Percentiles rank a stretch among this genome's conserved stretches.
These are phyloP conservation scores for Populus simonii DNA, from an alignment of 345 rosid genomes.

Conservation along the genomic window DNA sequence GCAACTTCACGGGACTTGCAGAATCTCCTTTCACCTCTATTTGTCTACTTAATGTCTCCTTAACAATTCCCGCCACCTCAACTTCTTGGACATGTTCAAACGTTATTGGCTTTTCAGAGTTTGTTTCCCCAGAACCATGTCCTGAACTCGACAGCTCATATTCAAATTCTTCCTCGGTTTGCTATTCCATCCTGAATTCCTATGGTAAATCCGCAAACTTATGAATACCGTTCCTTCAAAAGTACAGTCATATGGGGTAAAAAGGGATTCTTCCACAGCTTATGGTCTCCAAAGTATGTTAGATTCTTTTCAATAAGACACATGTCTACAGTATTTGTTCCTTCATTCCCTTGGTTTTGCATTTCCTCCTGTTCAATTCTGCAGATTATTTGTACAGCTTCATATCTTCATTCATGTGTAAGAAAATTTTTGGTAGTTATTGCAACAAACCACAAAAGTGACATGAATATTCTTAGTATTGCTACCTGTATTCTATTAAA, in stretches of 20 bases:
- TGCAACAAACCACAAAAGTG: conserved; percentile 19
- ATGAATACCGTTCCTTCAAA: conserved; percentile 32
- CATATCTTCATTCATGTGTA: conserved; percentile 85
- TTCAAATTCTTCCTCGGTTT: conserved; percentile 32
- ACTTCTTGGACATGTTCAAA: conserved; percentile 65
- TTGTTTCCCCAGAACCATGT: conserved; percentile 68
- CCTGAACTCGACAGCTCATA: conserved; percentile 40
- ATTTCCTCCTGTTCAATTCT: conserved; percentile 32
- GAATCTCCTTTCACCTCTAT: conserved; percentile 74
- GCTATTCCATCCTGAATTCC: conserved; percentile 23
- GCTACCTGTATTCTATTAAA: not conserved
- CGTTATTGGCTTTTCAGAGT: conserved; percentile 69
- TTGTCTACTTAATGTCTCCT: conserved; percentile 54
- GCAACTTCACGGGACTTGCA: conserved; percentile 66
- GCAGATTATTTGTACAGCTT: conserved; percentile 68
- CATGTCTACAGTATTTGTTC: conserved; percentile 37
- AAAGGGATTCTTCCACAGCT: conserved; percentile 26
- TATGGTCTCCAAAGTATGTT: conserved; percentile 16
- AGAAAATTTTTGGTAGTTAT: conserved; percentile 54
- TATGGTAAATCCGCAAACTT: conserved; percentile 42
- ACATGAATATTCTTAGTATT: not conserved
- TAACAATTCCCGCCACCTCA: conserved; percentile 36
- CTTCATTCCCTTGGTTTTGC: conserved; percentile 17
- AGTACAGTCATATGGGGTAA: conserved; percentile 1
- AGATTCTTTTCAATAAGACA: conserved; percentile 58